phyloP scores from a whole-genome alignment of 164 flowering plant genomes.

The Aristolochia fimbriata region DNA sequence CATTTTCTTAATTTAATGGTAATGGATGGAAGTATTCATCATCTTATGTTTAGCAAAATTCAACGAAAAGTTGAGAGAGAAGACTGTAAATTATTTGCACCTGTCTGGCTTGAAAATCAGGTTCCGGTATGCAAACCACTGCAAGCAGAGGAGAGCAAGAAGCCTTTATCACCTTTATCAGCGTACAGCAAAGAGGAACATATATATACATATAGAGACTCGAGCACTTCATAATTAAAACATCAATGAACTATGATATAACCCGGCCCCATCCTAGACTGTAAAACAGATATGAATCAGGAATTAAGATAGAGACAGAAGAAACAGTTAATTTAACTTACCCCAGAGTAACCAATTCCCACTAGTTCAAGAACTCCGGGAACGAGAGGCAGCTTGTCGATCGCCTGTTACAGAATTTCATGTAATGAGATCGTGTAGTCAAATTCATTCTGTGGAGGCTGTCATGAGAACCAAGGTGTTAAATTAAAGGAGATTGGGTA shows the following conservation, averaged over 20 bases:
- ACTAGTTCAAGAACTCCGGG: constrained; percentile 83
- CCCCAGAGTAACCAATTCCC: constrained; percentile 89
- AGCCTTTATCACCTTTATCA: too few relatives aligned
- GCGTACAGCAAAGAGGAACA: background rate
- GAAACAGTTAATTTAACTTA: constrained; percentile 20
- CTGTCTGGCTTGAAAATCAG: constrained; percentile 77
- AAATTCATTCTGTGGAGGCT: background rate
- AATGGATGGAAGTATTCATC: too few relatives aligned
- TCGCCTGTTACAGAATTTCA: constrained; percentile 41
- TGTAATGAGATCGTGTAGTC: too few relatives aligned
- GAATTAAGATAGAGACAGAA: background rate
- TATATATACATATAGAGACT: too few relatives aligned
- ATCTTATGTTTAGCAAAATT: too few relatives aligned
- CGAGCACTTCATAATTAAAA: background rate
- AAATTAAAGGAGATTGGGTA: background rate
- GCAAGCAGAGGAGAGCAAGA: constrained; percentile 18
- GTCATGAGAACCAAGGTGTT: background rate
- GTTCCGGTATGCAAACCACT: constrained; percentile 86
- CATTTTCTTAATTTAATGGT: too few relatives aligned
- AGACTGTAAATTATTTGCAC: constrained; percentile 17
- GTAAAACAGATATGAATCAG: background rate
- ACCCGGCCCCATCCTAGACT: background rate
- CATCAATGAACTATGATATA: too few relatives aligned
- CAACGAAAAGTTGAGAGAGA: too few relatives aligned
- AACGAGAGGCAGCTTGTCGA: constrained; percentile 81